Evolutionary conservation across 352 stramenopile species (phyloP).

Genomic region (Pythium folliculosum): DNA sequence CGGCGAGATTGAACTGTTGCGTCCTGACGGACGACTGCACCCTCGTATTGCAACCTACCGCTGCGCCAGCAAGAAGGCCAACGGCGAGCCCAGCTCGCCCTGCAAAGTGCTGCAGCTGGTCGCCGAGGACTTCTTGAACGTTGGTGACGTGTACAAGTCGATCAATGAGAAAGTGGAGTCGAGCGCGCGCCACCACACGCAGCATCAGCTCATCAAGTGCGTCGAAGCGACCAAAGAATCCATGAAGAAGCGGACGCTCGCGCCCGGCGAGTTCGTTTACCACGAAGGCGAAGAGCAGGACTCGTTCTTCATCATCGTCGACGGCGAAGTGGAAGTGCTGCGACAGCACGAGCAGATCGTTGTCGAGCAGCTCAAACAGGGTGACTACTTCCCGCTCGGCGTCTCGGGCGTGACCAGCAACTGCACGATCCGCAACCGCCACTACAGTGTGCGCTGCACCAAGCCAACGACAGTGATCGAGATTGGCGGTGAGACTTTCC

Average conservation of each 20-base stretch:
- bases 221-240: constrained; percentile 72
- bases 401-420: constrained; percentile 68
- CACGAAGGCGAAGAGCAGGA: constrained; percentile 75
- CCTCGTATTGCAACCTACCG: constrained; percentile 74
- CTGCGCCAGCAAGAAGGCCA: constrained; percentile 31
- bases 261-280: constrained; percentile 71
- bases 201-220: constrained; percentile 76
- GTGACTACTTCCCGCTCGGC: constrained; percentile 82
- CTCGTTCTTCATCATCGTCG: constrained; percentile 79
- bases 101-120: constrained; percentile 83
- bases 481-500: constrained; percentile 80
- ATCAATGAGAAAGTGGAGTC: constrained; percentile 71
- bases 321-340: constrained; percentile 73
- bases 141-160: constrained; percentile 71
- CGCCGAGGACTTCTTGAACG: constrained; percentile 76
- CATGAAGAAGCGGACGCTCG: constrained; percentile 63
- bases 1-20: constrained; percentile 76
- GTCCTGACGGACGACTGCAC: constrained; percentile 64
- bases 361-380: constrained; percentile 67
- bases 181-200: constrained; percentile 59
- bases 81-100: constrained; percentile 27
- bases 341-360: constrained; percentile 66
- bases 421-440: constrained; percentile 68
- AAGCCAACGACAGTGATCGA: constrained; percentile 72
- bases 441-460: constrained; percentile 73